These are phyloP conservation scores for Erodium texanum DNA, from an alignment of 441 rosid genomes.

Conservation along the genomic window DNA sequence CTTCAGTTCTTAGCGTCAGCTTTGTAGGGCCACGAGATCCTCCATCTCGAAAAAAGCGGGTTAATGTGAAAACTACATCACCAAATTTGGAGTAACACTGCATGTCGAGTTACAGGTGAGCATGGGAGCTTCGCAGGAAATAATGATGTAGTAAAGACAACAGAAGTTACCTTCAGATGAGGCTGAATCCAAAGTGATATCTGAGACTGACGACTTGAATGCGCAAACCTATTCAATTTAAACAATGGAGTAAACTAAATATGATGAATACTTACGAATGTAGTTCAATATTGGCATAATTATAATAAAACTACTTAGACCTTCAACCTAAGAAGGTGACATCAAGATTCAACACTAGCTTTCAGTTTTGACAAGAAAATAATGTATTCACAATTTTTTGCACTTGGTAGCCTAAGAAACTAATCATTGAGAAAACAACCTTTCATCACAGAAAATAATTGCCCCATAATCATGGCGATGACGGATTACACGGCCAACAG, in stretches of 20 bases:
- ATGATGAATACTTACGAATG: constrained; percentile 4
- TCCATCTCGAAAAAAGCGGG: constrained; percentile 78
- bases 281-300: background rate
- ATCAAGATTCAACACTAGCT: background rate
- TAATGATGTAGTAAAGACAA: constrained; percentile 16
- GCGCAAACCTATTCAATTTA: constrained; percentile 55
- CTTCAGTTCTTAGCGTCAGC: constrained; percentile 29
- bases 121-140: constrained; percentile 13
- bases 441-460: constrained; percentile 85
- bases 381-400: background rate
- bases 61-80: constrained; percentile 68
- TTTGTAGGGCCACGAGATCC: constrained; percentile 26
- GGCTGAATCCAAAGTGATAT: constrained; percentile 94
- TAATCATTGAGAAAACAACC: constrained; percentile 33
- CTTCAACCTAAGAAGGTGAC: background rate
- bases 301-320: background rate
- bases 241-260: constrained; percentile 21
- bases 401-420: constrained; percentile 1
- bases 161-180: constrained; percentile 50
- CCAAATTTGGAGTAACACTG: constrained; percentile 84
- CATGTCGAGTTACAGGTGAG: constrained; percentile 26
- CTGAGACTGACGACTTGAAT: constrained; percentile 63
- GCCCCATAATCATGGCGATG: constrained; percentile 96
- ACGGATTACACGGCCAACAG: constrained; percentile 97
- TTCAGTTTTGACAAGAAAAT: background rate